These are phyloP conservation scores for Naumovozyma castellii DNA, from an alignment of 805 yeast species.

Conservation along the genomic window DNA sequence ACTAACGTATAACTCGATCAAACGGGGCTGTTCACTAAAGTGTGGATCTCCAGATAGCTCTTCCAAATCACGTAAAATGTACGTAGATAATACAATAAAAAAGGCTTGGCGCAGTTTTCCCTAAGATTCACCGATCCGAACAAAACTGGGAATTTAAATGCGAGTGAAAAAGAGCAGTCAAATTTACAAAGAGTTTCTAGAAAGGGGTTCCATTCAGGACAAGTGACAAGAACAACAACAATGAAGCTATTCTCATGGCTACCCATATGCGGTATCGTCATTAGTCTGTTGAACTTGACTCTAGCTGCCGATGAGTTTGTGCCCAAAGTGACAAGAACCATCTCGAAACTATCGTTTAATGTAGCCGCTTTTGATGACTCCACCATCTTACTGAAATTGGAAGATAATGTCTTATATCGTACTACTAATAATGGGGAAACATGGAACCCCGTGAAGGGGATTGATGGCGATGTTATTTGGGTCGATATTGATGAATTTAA, in stretches of 20 bases:
- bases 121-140: too few relatives aligned
- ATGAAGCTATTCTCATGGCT: background rate
- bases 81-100: too few relatives aligned
- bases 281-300: background rate
- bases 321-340: slow-evolving; percentile 13
- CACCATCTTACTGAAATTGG: slow-evolving; percentile 31
- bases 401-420: slow-evolving; percentile 23
- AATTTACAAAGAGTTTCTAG: background rate
- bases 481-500: slow-evolving; percentile 10
- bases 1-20: too few relatives aligned
- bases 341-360: slow-evolving; percentile 1
- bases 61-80: too few relatives aligned
- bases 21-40: too few relatives aligned
- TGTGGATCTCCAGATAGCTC: too few relatives aligned
- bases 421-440: slow-evolving; percentile 44
- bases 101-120: background rate
- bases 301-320: slow-evolving; percentile 5
- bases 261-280: background rate
- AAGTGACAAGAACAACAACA: background rate
- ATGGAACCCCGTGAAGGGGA: slow-evolving; percentile 30
- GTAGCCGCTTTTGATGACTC: slow-evolving; percentile 43
- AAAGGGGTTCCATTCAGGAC: background rate
- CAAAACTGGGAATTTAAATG: too few relatives aligned
- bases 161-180: background rate
- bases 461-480: slow-evolving; percentile 2